Percentiles rank a stretch among this genome's conserved stretches.
Evolutionary conservation across 805 yeast genomes (phyloP).

Genomic region (Wickerhamiella sorbophila): DNA sequence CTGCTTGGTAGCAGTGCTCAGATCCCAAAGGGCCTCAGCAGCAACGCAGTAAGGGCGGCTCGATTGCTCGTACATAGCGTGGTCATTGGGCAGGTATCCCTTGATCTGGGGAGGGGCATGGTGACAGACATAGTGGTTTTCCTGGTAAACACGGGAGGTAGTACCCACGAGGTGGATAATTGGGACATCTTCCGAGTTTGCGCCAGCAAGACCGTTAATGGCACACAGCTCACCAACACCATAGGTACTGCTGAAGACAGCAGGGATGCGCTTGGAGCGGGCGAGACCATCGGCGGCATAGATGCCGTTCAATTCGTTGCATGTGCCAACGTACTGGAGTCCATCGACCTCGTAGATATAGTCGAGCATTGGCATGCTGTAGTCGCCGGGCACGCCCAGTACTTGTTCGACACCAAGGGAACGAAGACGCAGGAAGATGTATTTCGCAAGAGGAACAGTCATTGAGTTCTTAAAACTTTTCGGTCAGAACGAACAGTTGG

Average conservation of each 20-base stretch:
- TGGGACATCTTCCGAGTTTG: slow-evolving; percentile 70
- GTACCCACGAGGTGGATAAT: slow-evolving; percentile 77
- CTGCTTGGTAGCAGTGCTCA: slow-evolving; percentile 37
- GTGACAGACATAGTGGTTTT: slow-evolving; percentile 25
- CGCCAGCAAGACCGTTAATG: slow-evolving; percentile 67
- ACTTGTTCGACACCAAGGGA: slow-evolving; percentile 25
- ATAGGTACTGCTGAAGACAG: slow-evolving; percentile 57
- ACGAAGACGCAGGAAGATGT: slow-evolving; percentile 24
- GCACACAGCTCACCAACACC: slow-evolving; percentile 90
- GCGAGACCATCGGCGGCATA: slow-evolving; percentile 88
- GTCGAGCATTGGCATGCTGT: slow-evolving; percentile 30
- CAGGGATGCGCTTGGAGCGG: slow-evolving; percentile 45
- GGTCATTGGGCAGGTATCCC: slow-evolving; percentile 40
- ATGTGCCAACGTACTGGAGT: slow-evolving; percentile 63
- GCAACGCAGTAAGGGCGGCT: slow-evolving; percentile 43
- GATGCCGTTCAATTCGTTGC: slow-evolving; percentile 82
- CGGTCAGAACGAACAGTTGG: not conserved
- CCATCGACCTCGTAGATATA: slow-evolving; percentile 28
- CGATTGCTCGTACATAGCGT: slow-evolving; percentile 49
- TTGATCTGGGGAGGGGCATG: slow-evolving; percentile 26
- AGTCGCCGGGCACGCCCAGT: slow-evolving; percentile 35
- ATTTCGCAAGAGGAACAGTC: slow-evolving; percentile 19
- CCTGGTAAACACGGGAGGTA: slow-evolving; percentile 32
- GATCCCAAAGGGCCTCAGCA: slow-evolving; percentile 34
- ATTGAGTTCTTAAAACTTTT: not conserved